Base-by-base conservation (phyloP, 129 eudicot species). In the Logfia minima region DNA sequence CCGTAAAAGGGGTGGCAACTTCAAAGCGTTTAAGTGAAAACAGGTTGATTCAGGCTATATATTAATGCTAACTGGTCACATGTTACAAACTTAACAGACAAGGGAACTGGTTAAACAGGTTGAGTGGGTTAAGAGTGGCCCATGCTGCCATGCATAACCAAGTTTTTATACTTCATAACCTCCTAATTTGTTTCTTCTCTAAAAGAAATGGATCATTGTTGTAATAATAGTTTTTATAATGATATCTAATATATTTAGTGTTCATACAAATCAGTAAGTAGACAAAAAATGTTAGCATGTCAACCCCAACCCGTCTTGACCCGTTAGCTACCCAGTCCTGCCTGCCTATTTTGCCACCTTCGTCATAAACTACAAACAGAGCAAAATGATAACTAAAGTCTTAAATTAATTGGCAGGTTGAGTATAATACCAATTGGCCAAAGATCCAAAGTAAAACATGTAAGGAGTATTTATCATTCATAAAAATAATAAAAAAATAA, bases 371-470 rank as follows among this genome's bases (percentile, higher is more conserved):
- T 70, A 13, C 75, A 34, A 16, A 29, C 41, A 70, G 26, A 48
- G 43, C 21, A 26, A 26, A 70, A 39, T 5, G 58, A 70, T 18
- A 51, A 72, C 48, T 72, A 34, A 72, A 72, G 9, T 72, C 21
- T 29, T 31, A 2, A 56, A 72, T 14, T 8, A 24, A 75, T 45
- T 22, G 26, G 60, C 66, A 65, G 22, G 55, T 56, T 6, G 18
- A 22, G 55, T 16, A 55, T 68, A 59, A 24, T 17, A 48, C 29
- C 59, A 18, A 28, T 45, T 10, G 43, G 48, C 63, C 52, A 24
- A 48, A 4, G 55, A 48, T 13, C 55, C 18, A 62, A 23, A 75
- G 13, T 43, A 63, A 29, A 63, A 66, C 56, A 45, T 70, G 62
- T 64, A 18, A 48, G 5, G 55, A 48, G 55, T 48, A 48, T 13